Conservation (phyloP, 768 basidiomycete species). For the Collybiopsis luxurians region DNA sequence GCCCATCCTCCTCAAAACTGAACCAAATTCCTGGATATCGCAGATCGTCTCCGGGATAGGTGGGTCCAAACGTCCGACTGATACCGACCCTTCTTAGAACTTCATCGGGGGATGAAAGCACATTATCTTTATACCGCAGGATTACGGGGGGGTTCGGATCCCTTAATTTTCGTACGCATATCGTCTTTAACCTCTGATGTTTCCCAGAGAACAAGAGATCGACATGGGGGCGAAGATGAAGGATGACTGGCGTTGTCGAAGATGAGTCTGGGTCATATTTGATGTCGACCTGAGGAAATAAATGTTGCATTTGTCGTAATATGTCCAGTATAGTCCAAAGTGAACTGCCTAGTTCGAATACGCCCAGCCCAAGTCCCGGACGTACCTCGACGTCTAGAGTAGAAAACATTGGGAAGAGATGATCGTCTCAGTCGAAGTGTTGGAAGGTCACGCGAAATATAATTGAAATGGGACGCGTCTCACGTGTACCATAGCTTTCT, state of each 20-base stretch:
- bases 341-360: slow-evolving; percentile 76
- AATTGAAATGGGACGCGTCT: background rate
- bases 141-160: slow-evolving; percentile 66
- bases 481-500: background rate
- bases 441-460: too few species aligned
- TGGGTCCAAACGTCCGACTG: slow-evolving; percentile 76
- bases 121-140: slow-evolving; percentile 62
- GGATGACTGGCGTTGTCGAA: slow-evolving; percentile 67
- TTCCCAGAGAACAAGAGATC: slow-evolving; percentile 83
- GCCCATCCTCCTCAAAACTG: slow-evolving; percentile 73
- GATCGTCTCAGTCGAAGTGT: background rate
- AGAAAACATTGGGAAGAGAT: slow-evolving; percentile 48
- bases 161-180: slow-evolving; percentile 66
- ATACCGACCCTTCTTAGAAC: slow-evolving; percentile 63
- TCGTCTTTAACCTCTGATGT: slow-evolving; percentile 77
- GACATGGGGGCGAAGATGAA: slow-evolving; percentile 78
- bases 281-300: slow-evolving; percentile 79
- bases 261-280: slow-evolving; percentile 78
- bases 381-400: slow-evolving; percentile 72
- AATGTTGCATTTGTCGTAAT: slow-evolving; percentile 60
- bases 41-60: slow-evolving; percentile 73
- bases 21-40: slow-evolving; percentile 85
- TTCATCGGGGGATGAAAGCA: slow-evolving; percentile 61
- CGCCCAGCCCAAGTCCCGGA: slow-evolving; percentile 73
- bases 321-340: slow-evolving; percentile 76